phyloP scores from a whole-genome alignment of 2,329 filamentous ascomycete species.

The Hirsutella rhossiliensis region DNA sequence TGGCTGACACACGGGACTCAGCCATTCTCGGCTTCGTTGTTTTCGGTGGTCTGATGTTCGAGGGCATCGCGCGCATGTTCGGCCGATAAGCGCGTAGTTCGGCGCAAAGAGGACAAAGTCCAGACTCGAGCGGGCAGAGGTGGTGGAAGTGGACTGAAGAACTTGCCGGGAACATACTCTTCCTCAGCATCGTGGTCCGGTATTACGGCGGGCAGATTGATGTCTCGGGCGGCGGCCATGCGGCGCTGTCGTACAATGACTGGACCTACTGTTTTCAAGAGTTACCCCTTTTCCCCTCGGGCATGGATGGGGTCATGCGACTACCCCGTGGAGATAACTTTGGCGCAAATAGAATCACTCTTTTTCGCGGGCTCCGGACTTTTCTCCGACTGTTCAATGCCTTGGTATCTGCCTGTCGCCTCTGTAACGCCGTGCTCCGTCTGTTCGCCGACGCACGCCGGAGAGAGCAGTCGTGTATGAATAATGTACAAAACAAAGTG shows the following conservation, averaged over 20 bases:
- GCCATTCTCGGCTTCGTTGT: slow-evolving; percentile 47
- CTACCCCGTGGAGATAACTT: no score
- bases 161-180: not conserved
- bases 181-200: not conserved
- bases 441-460: not conserved
- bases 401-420: not conserved
- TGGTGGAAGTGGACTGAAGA: not conserved
- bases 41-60: slow-evolving; percentile 48
- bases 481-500: not conserved
- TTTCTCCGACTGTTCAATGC: not conserved
- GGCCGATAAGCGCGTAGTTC: slow-evolving; percentile 9
- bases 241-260: not conserved
- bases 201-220: not conserved
- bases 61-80: slow-evolving; percentile 43
- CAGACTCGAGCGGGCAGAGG: not conserved
- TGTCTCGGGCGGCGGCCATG: not conserved
- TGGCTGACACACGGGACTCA: slow-evolving; percentile 11
- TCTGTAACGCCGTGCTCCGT: not conserved
- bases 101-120: not conserved
- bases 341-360: no score
- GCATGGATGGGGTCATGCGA: no score
- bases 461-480: not conserved
- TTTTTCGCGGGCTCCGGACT: no score
- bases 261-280: not conserved
- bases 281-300: no score